These are phyloP conservation scores for Sporothrix sp. DNA, from an alignment of 2,329 filamentous ascomycete species.

Conservation along the genomic window DNA sequence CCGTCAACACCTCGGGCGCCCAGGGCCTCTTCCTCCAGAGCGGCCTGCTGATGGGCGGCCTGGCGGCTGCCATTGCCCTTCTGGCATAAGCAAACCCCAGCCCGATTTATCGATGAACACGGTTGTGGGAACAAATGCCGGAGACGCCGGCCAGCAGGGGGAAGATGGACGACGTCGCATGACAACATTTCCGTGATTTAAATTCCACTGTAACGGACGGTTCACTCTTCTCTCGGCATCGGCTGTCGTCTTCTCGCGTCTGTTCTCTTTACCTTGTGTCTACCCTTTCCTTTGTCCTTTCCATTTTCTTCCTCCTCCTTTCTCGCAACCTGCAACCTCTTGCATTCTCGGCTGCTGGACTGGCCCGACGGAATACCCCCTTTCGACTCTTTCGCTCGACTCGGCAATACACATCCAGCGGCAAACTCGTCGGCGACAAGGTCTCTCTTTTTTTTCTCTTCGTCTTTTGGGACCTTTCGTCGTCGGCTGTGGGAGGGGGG, in stretches of 20 bases:
- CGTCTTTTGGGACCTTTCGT: slow-evolving; percentile 3
- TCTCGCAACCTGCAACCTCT: neutral
- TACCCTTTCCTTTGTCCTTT: neutral
- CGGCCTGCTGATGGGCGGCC: slow-evolving; percentile 30
- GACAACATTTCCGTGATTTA: too few species aligned
- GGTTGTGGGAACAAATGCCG: too few species aligned
- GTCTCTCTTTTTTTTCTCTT: slow-evolving; percentile 2
- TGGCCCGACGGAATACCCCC: slow-evolving; percentile 3
- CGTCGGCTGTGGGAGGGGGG: neutral
- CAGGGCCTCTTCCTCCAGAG: slow-evolving; percentile 30
- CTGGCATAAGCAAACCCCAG: slow-evolving; percentile 23
- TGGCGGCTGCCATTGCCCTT: slow-evolving; percentile 32
- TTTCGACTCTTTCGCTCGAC: neutral
- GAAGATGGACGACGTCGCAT: too few species aligned
- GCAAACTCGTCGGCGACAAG: slow-evolving; percentile 1
- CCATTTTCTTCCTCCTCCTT: neutral
- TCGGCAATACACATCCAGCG: neutral
- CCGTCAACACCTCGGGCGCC: slow-evolving; percentile 22
- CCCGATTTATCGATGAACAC: too few species aligned
- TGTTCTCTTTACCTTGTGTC: neutral
- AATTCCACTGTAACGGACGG: too few species aligned
- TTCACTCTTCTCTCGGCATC: neutral
- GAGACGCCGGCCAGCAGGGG: too few species aligned
- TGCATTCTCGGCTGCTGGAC: slow-evolving; percentile 17
- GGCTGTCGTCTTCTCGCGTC: neutral